phyloP scores from a whole-genome alignment of 23 red algal species.

The Gracilariopsis chorda region DNA sequence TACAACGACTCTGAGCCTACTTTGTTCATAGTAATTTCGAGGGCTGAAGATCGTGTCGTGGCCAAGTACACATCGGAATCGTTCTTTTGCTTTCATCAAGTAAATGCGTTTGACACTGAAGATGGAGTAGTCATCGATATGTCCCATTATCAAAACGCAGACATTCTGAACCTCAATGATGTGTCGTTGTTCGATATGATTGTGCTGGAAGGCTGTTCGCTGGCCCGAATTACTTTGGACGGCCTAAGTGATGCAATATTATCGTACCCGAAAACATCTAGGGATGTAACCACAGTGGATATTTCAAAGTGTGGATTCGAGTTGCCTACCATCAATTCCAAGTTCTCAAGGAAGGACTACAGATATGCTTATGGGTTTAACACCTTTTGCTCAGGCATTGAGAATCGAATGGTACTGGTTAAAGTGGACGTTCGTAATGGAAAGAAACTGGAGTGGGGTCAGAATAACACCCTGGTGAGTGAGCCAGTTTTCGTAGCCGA shows the following conservation, averaged over 20 bases:
- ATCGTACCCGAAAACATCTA: neutral
- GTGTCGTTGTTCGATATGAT: neutral
- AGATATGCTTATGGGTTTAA: neutral
- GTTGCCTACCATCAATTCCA: neutral
- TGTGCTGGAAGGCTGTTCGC: neutral
- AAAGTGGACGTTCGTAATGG: neutral
- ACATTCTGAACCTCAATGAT: neutral
- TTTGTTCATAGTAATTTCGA: slow-evolving; percentile 20
- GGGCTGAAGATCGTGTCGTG: neutral
- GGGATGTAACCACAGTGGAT: neutral
- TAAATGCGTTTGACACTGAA: slow-evolving; percentile 44
- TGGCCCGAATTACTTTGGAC: neutral
- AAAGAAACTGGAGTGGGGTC: neutral
- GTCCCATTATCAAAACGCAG: slow-evolving; percentile 38
- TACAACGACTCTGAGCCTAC: neutral
- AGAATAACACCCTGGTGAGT: neutral
- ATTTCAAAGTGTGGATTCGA: neutral
- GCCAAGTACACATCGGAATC: slow-evolving; percentile 21
- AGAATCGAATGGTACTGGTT: neutral
- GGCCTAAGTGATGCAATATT: neutral
- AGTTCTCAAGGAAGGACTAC: neutral
- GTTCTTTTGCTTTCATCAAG: slow-evolving; percentile 53
- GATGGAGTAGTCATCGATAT: slow-evolving; percentile 35
- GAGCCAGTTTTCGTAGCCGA: slow-evolving; percentile 6
- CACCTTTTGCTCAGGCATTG: no score